Base-by-base conservation (phyloP, 192 early-diverging fungal genomes). In the Linnemannia hyalina region DNA sequence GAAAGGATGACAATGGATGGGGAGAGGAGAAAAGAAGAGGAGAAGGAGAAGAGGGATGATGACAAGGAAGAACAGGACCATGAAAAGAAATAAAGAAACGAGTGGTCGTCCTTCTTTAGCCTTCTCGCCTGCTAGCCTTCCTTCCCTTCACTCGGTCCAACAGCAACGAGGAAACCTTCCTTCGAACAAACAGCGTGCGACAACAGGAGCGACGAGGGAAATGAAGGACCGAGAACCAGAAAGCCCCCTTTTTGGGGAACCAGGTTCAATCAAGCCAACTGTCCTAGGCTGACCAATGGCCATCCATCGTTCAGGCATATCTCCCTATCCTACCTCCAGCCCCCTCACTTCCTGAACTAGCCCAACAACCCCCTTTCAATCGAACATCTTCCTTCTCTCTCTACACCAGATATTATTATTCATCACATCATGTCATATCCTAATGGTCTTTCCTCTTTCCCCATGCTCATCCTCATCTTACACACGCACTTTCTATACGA, bases 341-440 rank as follows among this genome's bases (percentile, higher is more conserved):
- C 7, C n/a, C 55, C 55, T 46, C 13, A 10, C 55, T 23, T 9
- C 23, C 49, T 52, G 18, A 52, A 52, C 49, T 52, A 65, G 18
- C 49, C 44, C 44, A 52, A 52, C 38, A 40, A 40, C 38, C 29
- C 60, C 11, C 10, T 29, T 29, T 32, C 60, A 13, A 29, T 65
- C 60, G 60, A 65, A 65, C 60, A 65, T 65, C 60, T 29, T 52
- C 49, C 60, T 65, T 23, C 60, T 65, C 60, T 65, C 26, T 23
- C 10, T 10, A 60, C 29, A 32, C 60, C 60, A 15, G 18, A n/a
- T 29, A 29, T 32, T 29, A 29, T 32, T 32, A 65, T 26, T 32
- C 60, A 65, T 65, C 26, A 65, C n/a, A 52, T 22, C 60, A 32
- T 32, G 29, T 15, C 54, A 16, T n/a, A 16, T 26, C 26, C 29